Percentiles rank a stretch among this genome's conserved stretches.
Evolutionary conservation across 768 basidiomycete species (phyloP).

Genomic region (Termitomyces sp.): DNA sequence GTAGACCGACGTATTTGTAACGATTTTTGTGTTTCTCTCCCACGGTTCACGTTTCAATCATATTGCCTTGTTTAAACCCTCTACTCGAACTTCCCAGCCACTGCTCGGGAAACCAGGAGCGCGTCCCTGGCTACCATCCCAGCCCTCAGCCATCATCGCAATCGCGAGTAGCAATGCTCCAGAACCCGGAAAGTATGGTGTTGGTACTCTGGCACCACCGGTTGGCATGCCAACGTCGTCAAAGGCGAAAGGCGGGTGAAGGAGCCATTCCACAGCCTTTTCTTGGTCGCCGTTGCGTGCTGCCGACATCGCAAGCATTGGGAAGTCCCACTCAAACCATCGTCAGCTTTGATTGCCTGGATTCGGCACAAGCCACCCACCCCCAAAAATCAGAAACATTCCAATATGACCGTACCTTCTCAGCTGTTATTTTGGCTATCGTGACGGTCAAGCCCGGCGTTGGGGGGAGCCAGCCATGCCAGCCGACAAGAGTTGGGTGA

Average conservation of each 20-base stretch:
- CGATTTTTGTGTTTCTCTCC: background rate
- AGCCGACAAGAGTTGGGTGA: conserved; percentile 50
- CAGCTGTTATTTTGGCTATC: conserved; percentile 42
- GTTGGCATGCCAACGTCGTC: conserved; percentile 59
- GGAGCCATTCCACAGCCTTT: conserved; percentile 48
- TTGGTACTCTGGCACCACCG: conserved; percentile 47
- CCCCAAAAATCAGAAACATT: conserved; percentile 51
- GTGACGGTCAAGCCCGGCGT: conserved; percentile 39
- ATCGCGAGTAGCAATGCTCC: conserved; percentile 45
- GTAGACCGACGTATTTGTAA: background rate
- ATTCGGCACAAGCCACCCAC: conserved; percentile 21
- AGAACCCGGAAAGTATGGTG: conserved; percentile 55
- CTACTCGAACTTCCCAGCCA: conserved; percentile 23
- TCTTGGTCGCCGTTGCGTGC: conserved; percentile 44
- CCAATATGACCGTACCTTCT: conserved; percentile 50
- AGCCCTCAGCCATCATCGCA: conserved; percentile 55
- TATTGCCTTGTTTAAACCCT: conserved; percentile 15
- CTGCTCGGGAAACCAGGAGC: conserved; percentile 23
- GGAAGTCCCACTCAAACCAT: conserved; percentile 46
- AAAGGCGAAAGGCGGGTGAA: conserved; percentile 49
- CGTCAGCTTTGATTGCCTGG: background rate
- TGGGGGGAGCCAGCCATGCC: conserved; percentile 53
- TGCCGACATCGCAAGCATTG: conserved; percentile 58
- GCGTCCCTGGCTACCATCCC: conserved; percentile 32
- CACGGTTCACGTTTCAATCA: background rate